Base-by-base conservation (phyloP, 1,284 basidiomycete species). In the Cutaneotrichosporon sp. region DNA sequence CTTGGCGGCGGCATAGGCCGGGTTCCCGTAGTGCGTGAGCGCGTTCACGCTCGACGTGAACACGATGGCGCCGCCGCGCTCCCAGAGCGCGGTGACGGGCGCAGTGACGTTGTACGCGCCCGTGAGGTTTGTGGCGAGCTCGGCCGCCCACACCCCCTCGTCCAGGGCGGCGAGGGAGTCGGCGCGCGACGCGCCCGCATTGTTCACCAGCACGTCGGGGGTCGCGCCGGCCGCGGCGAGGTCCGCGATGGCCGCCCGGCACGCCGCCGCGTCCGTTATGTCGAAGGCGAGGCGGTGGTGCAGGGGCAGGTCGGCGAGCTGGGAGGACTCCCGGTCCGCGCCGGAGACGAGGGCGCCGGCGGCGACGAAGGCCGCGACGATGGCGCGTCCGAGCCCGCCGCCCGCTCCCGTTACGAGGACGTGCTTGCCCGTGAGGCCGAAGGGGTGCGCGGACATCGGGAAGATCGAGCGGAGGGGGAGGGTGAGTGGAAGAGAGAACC, bases 121-220 rank as follows among this genome's bases (percentile, higher is more conserved):
- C 9, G 51, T 53, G 20, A 53, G 33, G 51, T 53, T 53, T 6
- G 20, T 53, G 2, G 31, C 51, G 10, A 53, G 20, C 51, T 53
- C 51, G 18, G 10, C 31, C 9, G 16, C 33, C 51, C 51, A 53
- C 33, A 24, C 13, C 33, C 31, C 31, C 11, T 53, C 47, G 27
- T 50, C 47, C 24, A 50, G 14, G 4, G 47, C 25, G 27, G 47
- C 25, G 33, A 53, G 33, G 10, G 51, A 36, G 31, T 53, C 51
- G 18, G 51, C 51, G 20, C 51, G 51, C 33, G 51, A 53, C 51
- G 51, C 51, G 6, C 51, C 51, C n/a, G 51, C 51, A 16, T 53
- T 53, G 20, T 53, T 53, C 33, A 53, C 51, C 33, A 53, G 33
- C n/a, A 53, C 34, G n/a, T 25, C 31, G 24, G 51, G 51, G 2